phyloP scores from a whole-genome alignment of 2,329 filamentous ascomycete genomes.

The Dactylonectria estremocensis region DNA sequence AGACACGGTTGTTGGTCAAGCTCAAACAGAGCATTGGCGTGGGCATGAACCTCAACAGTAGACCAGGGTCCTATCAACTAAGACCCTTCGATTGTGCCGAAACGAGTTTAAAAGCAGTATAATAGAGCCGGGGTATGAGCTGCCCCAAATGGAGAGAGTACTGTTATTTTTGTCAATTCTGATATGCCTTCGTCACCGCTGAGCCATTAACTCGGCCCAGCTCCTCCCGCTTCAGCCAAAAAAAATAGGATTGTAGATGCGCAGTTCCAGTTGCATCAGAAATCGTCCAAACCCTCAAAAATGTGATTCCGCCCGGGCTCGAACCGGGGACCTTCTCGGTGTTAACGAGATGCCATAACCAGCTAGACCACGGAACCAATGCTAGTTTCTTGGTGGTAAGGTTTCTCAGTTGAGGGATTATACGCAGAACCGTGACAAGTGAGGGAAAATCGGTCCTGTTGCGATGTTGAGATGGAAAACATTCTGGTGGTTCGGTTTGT shows the following conservation, averaged over 20 bases:
- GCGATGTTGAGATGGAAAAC: not conserved
- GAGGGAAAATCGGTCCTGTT: not conserved
- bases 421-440: not conserved
- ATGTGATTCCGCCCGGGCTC: conserved; percentile 41
- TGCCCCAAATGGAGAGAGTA: too few species aligned
- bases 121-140: not conserved
- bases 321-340: conserved; percentile 45
- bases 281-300: conserved; percentile 15
- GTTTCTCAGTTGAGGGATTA: not conserved
- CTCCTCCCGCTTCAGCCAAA: not conserved
- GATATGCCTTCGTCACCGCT: not conserved
- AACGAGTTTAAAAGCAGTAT: not conserved
- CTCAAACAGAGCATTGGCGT: not conserved
- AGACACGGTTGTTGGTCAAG: too few species aligned
- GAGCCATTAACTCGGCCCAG: not conserved
- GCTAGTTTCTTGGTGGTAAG: conserved; percentile 1
- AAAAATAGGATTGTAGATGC: not conserved
- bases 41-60: too few species aligned
- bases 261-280: not conserved
- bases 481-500: too few species aligned
- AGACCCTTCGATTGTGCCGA: not conserved
- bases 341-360: conserved; percentile 45
- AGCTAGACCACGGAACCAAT: conserved; percentile 46
- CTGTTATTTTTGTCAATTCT: too few species aligned
- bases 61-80: conserved; percentile 4